Conservation (phyloP, 441 rosid species). For the Gossypium schwendimanii region DNA sequence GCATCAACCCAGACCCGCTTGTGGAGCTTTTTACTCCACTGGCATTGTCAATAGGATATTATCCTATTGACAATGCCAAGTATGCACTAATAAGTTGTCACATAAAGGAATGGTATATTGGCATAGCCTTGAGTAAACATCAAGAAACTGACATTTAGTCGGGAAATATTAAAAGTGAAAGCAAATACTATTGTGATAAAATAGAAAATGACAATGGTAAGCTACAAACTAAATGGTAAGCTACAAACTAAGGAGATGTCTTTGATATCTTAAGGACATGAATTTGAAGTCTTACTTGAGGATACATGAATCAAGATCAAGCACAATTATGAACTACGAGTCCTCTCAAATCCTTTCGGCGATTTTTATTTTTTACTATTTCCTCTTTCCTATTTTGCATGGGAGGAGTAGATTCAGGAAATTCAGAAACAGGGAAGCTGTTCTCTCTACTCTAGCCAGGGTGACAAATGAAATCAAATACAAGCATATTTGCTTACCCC, state of each 20-base stretch:
- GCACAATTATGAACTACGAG: neutral
- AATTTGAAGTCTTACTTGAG: neutral
- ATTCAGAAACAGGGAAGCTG: neutral
- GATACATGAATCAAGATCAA: neutral
- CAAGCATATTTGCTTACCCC: slow-evolving; percentile 51
- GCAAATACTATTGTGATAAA: neutral
- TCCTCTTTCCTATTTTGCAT: neutral
- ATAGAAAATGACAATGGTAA: neutral
- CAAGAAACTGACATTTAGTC: neutral
- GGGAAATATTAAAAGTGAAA: neutral
- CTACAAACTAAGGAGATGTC: neutral
- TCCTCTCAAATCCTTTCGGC: neutral
- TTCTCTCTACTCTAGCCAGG: neutral
- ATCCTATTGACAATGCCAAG: neutral
- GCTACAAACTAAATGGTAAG: too few relatives aligned
- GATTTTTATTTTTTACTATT: neutral
- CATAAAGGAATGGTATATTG: neutral
- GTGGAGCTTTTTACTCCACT: too few relatives aligned
- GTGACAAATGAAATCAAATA: neutral
- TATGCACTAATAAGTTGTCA: neutral
- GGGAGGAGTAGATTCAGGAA: neutral
- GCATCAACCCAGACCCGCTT: too few relatives aligned
- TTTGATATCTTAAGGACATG: neutral
- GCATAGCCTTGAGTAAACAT: neutral
- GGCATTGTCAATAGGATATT: too few relatives aligned